Evolutionary conservation across 2,329 filamentous ascomycete genomes (phyloP).

Genomic region (Zymoseptoria tritici): DNA sequence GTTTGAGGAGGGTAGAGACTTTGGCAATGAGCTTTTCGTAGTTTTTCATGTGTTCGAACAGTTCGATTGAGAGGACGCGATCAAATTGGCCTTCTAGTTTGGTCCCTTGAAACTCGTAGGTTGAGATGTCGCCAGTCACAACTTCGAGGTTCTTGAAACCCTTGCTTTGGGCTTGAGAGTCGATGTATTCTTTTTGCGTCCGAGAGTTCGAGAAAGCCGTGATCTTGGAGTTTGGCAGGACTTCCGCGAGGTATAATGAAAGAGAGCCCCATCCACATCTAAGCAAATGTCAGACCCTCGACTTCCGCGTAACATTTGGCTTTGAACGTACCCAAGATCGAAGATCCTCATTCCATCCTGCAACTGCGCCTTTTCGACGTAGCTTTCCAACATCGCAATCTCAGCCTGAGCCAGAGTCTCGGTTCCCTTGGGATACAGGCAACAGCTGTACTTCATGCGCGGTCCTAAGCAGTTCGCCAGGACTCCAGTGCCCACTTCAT

Average conservation of each 20-base stretch:
- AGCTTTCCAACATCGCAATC: slow-evolving; percentile 56
- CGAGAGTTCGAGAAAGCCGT: slow-evolving; percentile 63
- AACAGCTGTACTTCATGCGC: slow-evolving; percentile 66
- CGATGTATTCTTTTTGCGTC: slow-evolving; percentile 62
- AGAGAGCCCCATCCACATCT: slow-evolving; percentile 65
- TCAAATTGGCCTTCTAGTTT: slow-evolving; percentile 43
- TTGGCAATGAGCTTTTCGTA: slow-evolving; percentile 62
- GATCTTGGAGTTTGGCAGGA: slow-evolving; percentile 54
- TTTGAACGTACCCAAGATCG: slow-evolving; percentile 48
- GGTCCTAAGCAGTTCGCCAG: slow-evolving; percentile 55
- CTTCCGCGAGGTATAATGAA: slow-evolving; percentile 58
- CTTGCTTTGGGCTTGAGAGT: slow-evolving; percentile 49
- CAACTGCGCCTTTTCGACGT: slow-evolving; percentile 54
- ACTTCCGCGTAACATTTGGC: background rate
- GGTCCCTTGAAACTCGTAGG: slow-evolving; percentile 54
- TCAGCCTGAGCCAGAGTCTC: slow-evolving; percentile 61
- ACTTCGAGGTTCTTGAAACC: slow-evolving; percentile 54
- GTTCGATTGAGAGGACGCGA: slow-evolving; percentile 60
- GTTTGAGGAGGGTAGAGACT: slow-evolving; percentile 51
- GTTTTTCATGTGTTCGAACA: slow-evolving; percentile 74
- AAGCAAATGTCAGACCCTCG: slow-evolving; percentile 1
- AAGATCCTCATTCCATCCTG: slow-evolving; percentile 54
- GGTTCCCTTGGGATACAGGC: slow-evolving; percentile 55
- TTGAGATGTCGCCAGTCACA: slow-evolving; percentile 60
- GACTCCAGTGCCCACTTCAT: slow-evolving; percentile 62